Evolutionary conservation across 495 filamentous ascomycete genomes (phyloP).

Genomic region (Cudoniella acicularis): DNA sequence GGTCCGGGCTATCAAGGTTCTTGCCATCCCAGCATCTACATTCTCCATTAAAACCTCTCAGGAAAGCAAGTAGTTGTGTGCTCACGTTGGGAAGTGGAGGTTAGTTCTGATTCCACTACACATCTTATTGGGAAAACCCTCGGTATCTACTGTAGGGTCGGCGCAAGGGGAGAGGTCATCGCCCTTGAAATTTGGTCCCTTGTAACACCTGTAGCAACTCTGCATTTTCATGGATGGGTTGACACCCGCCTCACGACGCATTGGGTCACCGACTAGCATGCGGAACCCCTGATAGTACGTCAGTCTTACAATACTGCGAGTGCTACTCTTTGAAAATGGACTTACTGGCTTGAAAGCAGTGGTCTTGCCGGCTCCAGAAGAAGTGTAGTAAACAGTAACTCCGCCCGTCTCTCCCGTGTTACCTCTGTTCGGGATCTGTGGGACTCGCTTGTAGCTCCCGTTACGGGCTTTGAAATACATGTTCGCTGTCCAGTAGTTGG

Average conservation of each 20-base stretch:
- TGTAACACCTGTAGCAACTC: conserved; percentile 46
- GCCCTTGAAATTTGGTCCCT: conserved; percentile 45
- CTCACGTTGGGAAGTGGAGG: conserved; percentile 72
- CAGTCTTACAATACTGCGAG: conserved; percentile 20
- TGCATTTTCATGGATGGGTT: conserved; percentile 22
- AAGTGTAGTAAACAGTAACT: conserved; percentile 51
- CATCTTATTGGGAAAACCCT: conserved; percentile 46
- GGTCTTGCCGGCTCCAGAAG: conserved; percentile 45
- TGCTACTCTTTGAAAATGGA: conserved; percentile 29
- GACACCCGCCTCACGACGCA: background rate
- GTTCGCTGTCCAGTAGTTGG: conserved; percentile 67
- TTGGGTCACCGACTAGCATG: conserved; percentile 42
- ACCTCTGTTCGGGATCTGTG: conserved; percentile 19
- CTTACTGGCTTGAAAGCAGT: conserved; percentile 50
- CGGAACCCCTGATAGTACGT: conserved; percentile 31
- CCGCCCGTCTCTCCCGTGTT: conserved; percentile 29
- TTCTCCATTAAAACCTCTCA: conserved; percentile 17
- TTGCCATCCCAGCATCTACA: conserved; percentile 87
- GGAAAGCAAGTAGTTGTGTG: background rate
- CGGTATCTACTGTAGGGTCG: conserved; percentile 40
- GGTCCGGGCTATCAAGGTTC: too few species aligned
- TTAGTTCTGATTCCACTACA: conserved; percentile 69
- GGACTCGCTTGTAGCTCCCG: conserved; percentile 61
- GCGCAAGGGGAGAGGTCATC: conserved; percentile 41
- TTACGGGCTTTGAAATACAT: conserved; percentile 61